Evolutionary conservation across 1,139 yeast genomes (phyloP), one percentile per base, ranked within the genome.

Genomic region (Lizanozyma gosingica): DNA sequence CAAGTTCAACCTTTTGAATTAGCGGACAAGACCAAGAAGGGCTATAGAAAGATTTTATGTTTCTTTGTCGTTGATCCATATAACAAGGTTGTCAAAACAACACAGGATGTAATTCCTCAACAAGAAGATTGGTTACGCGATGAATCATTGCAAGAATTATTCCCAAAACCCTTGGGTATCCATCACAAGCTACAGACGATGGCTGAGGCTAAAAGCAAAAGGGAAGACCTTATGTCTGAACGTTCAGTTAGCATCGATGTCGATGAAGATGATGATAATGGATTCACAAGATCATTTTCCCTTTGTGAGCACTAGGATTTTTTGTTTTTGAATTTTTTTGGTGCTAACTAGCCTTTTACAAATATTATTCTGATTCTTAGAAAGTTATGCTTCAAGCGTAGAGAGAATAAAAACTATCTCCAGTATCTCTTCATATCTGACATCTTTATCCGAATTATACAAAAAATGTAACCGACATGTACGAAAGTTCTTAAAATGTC

Each of bases 71-170:
- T 59, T 29, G 73, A 68, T 45, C 74, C 73, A 1, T 45, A 53
- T 46, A 60, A 66, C 41, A 50, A 56, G 3, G 40, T 41, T 15
- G 65, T 65, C 1, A 43, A 54, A 3, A 39, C 65, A 3, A 56
- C 69, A 1, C 61, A 53, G 4, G 50, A 53, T 8, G 71, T 68
- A 1, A 71, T 73, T 3, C 71, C 71, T 1, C 73, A 67, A 47
- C 71, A 67, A 46, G 39, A 49, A 33, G 54, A 51, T n/a, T 67
- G 73, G 72, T 59, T 63, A 63, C 47, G 44, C n/a, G 57, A 53
- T 41, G 42, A 36, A 11, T 29, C 43, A 15, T 49, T 52, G 3
- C 41, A 43, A 15, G 51, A 51, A 41, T 37, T 54, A 22, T 39
- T 47, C 22, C 40, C 49, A 15, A 43, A 41, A 18, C 47, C 39